Conservation (phyloP, 371 early-diverging fungal genomes). For the Saksenaea oblongispora region DNA sequence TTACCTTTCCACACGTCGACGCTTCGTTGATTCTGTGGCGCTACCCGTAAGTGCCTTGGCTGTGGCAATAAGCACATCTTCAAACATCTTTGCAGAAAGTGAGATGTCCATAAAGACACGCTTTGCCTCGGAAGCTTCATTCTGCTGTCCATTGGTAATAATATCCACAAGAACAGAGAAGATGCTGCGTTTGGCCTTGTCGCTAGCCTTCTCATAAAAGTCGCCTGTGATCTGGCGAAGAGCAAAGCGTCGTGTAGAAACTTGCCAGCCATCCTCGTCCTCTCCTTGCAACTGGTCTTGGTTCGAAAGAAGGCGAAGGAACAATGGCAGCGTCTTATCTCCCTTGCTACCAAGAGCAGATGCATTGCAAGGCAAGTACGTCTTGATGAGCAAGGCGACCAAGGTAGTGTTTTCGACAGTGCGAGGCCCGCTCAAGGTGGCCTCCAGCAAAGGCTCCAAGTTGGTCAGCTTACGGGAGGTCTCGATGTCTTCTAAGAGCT, state of each 20-base stretch:
- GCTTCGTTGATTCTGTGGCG: constrained; percentile 24
- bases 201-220: constrained; percentile 53
- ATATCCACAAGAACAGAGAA: constrained; percentile 67
- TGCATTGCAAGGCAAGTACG: constrained; percentile 61
- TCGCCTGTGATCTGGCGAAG: constrained; percentile 59
- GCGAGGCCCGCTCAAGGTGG: constrained; percentile 25
- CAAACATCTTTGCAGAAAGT: constrained; percentile 53
- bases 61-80: constrained; percentile 19
- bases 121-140: constrained; percentile 62
- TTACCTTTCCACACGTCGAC: constrained; percentile 31
- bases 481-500: constrained; percentile 53
- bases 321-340: constrained; percentile 50
- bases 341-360: constrained; percentile 49
- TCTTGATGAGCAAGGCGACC: constrained; percentile 58
- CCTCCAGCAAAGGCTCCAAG: constrained; percentile 66
- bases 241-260: constrained; percentile 58
- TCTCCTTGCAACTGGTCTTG: constrained; percentile 37
- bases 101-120: constrained; percentile 54
- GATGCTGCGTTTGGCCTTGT: constrained; percentile 51
- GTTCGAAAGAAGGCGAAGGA: constrained; percentile 49
- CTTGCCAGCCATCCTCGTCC: constrained; percentile 56
- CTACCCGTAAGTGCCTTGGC: constrained; percentile 27
- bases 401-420: constrained; percentile 39
- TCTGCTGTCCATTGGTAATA: constrained; percentile 63
- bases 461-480: constrained; percentile 64